Percentiles rank a stretch among this genome's conserved stretches.
Evolutionary conservation across 495 filamentous ascomycete genomes (phyloP).

Genomic region (Pyrenula aspistea): DNA sequence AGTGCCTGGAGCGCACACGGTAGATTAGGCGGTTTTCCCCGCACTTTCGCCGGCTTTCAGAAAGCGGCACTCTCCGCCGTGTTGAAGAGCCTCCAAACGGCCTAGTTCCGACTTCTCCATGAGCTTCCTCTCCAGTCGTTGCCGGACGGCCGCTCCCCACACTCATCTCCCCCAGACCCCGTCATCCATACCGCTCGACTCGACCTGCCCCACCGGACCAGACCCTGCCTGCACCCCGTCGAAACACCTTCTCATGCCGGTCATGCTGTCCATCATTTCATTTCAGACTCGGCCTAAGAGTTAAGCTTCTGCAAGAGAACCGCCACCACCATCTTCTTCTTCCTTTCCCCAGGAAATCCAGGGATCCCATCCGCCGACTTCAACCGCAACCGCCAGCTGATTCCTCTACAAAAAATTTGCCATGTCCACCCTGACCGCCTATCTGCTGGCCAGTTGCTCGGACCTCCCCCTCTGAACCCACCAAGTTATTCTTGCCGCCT

Average conservation of each 20-base stretch:
- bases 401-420: conserved; percentile 4
- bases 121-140: background rate
- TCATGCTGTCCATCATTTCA: background rate
- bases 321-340: background rate
- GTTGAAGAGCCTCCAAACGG: too few species aligned
- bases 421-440: background rate
- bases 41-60: too few species aligned
- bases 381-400: background rate
- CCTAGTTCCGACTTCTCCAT: background rate
- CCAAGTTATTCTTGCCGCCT: background rate
- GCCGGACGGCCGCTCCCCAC: background rate
- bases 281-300: background rate
- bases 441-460: background rate
- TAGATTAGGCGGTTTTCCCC: too few species aligned
- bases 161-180: background rate
- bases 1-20: too few species aligned
- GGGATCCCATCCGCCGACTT: background rate
- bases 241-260: background rate
- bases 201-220: background rate
- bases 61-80: too few species aligned
- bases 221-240: background rate
- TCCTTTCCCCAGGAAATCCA: background rate
- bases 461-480: background rate
- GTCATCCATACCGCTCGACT: background rate
- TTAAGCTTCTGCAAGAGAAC: background rate